phyloP scores from a whole-genome alignment of 2,329 filamentous ascomycete genomes.

The Lachnellula subtilissima region DNA sequence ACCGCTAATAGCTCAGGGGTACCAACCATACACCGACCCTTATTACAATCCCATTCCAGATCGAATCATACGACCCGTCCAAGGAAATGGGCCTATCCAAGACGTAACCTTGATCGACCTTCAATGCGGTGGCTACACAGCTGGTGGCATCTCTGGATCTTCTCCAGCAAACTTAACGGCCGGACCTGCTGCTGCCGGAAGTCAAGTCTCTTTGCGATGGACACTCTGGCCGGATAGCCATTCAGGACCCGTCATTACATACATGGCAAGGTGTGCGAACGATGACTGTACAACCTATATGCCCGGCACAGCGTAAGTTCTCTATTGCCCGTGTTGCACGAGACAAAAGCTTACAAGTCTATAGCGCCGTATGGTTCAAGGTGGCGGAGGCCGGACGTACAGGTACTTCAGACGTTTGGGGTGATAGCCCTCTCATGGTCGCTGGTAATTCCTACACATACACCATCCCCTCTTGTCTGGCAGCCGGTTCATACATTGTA shows the following conservation, averaged over 20 bases:
- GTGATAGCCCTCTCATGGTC: slow-evolving; percentile 7
- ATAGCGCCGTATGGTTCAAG: slow-evolving; percentile 19
- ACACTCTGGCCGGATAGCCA: slow-evolving; percentile 44
- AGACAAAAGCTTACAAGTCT: neutral
- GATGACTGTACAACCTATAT: slow-evolving; percentile 45
- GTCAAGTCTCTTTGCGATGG: slow-evolving; percentile 50
- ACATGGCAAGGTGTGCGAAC: slow-evolving; percentile 52
- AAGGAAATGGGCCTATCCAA: slow-evolving; percentile 54
- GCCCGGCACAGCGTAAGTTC: slow-evolving; percentile 38
- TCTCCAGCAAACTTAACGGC: slow-evolving; percentile 51
- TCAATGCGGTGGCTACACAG: slow-evolving; percentile 51
- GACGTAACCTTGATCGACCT: slow-evolving; percentile 49
- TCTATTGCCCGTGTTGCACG: neutral
- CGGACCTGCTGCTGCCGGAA: slow-evolving; percentile 49
- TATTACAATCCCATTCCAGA: slow-evolving; percentile 38
- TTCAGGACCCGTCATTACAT: slow-evolving; percentile 51
- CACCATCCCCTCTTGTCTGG: slow-evolving; percentile 44
- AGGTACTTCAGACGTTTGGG: slow-evolving; percentile 14
- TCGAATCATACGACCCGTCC: slow-evolving; percentile 52
- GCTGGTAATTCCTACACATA: slow-evolving; percentile 33
- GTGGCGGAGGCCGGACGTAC: slow-evolving; percentile 8
- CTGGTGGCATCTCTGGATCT: slow-evolving; percentile 43
- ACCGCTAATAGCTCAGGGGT: slow-evolving; percentile 6
- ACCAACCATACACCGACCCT: slow-evolving; percentile 39
- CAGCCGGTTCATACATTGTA: slow-evolving; percentile 37